These are phyloP conservation scores for Diplodia scrobiculata DNA, from an alignment of 2,329 filamentous ascomycete genomes.

Conservation along the genomic window DNA sequence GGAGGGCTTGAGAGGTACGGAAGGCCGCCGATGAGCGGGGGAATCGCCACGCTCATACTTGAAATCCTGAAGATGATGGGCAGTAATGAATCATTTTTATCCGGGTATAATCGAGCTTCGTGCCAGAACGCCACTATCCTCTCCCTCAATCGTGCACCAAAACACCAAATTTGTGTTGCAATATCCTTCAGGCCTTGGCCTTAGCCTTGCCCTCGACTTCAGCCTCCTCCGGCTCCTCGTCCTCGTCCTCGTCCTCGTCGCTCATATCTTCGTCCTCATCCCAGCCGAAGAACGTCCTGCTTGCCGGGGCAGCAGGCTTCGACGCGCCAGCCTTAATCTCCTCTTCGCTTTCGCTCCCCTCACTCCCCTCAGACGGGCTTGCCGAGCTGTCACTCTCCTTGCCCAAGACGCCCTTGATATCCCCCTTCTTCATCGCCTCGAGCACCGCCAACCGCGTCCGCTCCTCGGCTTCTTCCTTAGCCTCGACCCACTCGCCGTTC, in stretches of 20 bases:
- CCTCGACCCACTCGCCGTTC: slow-evolving; percentile 92
- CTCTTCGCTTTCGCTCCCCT: slow-evolving; percentile 16
- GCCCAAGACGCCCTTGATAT: slow-evolving; percentile 49
- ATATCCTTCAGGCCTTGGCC: slow-evolving; percentile 32
- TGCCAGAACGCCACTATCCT: background rate
- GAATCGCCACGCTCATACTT: background rate
- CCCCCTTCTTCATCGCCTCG: slow-evolving; percentile 66
- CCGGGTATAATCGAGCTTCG: slow-evolving; percentile 14
- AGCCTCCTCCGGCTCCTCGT: slow-evolving; percentile 42
- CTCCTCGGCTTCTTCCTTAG: slow-evolving; percentile 86
- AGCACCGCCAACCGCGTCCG: slow-evolving; percentile 76
- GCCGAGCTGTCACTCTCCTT: slow-evolving; percentile 47
- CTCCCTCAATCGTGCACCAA: background rate
- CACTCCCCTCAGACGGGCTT: slow-evolving; percentile 34
- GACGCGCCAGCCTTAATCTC: slow-evolving; percentile 40
- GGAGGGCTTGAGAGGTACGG: slow-evolving; percentile 28
- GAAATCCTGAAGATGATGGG: background rate
- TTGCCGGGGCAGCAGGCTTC: slow-evolving; percentile 36
- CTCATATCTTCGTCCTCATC: slow-evolving; percentile 68
- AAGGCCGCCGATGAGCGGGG: no score
- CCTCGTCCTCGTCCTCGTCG: slow-evolving; percentile 52
- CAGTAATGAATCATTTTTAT: background rate
- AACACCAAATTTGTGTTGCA: background rate
- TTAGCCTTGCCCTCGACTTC: slow-evolving; percentile 52
- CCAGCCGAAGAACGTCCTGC: slow-evolving; percentile 69